Evolutionary conservation across 2,329 filamentous ascomycete species (phyloP).

Genomic region (Colletotrichum gigasporum): DNA sequence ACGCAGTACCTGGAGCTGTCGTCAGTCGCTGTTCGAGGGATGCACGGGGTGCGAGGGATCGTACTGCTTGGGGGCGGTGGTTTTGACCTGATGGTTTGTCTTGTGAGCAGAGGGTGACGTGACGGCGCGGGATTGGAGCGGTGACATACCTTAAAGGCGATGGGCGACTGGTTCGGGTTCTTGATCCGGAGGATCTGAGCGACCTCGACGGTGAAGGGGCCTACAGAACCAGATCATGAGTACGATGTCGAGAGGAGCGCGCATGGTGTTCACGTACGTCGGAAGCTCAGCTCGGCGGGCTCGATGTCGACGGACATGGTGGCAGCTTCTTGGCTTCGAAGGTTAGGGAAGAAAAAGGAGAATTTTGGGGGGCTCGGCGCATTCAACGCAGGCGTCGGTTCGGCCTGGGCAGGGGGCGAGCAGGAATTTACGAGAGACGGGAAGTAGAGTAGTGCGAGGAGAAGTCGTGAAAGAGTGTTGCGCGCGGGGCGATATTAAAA

Average conservation of each 20-base stretch:
- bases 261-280: slow-evolving; percentile 70
- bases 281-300: slow-evolving; percentile 91
- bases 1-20: slow-evolving; percentile 83
- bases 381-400: slow-evolving; percentile 14
- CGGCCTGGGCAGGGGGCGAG: neutral
- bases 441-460: neutral
- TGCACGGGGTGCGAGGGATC: slow-evolving; percentile 45
- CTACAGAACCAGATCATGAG: slow-evolving; percentile 48
- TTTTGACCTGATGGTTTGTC: slow-evolving; percentile 80
- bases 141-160: slow-evolving; percentile 74
- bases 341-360: slow-evolving; percentile 25
- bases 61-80: slow-evolving; percentile 98
- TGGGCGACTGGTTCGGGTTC: slow-evolving; percentile 69
- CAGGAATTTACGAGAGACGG: slow-evolving; percentile 18
- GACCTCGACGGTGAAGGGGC: slow-evolving; percentile 74
- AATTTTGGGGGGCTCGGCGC: slow-evolving; percentile 22
- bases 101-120: slow-evolving; percentile 23
- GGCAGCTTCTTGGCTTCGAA: slow-evolving; percentile 36
- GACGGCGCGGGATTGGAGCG: neutral
- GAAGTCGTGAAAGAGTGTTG: slow-evolving; percentile 24
- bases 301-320: slow-evolving; percentile 96
- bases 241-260: slow-evolving; percentile 22
- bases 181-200: slow-evolving; percentile 71
- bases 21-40: slow-evolving; percentile 36
- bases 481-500: slow-evolving; percentile 25